phyloP scores from a whole-genome alignment of 345 rosid species.

The Eucalyptus marginata region DNA sequence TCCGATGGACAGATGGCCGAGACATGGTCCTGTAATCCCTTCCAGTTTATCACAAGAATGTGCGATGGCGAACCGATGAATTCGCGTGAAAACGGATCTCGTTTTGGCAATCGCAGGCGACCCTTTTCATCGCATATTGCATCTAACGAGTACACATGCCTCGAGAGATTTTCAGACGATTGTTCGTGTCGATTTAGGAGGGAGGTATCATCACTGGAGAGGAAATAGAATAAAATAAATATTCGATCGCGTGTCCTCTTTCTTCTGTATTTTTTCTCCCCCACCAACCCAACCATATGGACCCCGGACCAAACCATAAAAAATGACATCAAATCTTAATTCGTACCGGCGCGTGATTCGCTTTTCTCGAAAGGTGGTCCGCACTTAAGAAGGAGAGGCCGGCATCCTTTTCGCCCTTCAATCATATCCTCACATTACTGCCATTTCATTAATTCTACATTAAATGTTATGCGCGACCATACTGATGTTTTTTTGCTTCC shows the following conservation, averaged over 20 bases:
- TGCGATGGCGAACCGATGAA: neutral
- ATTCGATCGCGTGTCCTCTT: neutral
- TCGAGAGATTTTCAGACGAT: neutral
- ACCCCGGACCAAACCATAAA: neutral
- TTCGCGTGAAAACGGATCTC: neutral
- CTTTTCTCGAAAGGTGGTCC: neutral
- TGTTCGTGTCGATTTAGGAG: neutral
- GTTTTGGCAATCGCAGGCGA: neutral
- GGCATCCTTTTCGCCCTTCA: neutral
- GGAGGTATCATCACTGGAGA: neutral
- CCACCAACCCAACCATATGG: neutral
- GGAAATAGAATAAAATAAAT: neutral
- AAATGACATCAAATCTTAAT: neutral
- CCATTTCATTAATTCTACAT: neutral
- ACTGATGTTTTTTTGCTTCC: neutral
- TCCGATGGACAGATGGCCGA: neutral
- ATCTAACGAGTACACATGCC: neutral
- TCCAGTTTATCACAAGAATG: neutral
- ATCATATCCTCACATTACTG: neutral
- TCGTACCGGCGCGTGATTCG: neutral
- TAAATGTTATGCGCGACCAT: neutral
- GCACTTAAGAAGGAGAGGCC: neutral
- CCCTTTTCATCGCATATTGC: neutral
- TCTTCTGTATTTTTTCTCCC: neutral
- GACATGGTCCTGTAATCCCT: neutral